Evolutionary conservation across 192 early-diverging fungal species (phyloP), one percentile per base, ranked within the genome.

Genomic region (Podila clonocystis): DNA sequence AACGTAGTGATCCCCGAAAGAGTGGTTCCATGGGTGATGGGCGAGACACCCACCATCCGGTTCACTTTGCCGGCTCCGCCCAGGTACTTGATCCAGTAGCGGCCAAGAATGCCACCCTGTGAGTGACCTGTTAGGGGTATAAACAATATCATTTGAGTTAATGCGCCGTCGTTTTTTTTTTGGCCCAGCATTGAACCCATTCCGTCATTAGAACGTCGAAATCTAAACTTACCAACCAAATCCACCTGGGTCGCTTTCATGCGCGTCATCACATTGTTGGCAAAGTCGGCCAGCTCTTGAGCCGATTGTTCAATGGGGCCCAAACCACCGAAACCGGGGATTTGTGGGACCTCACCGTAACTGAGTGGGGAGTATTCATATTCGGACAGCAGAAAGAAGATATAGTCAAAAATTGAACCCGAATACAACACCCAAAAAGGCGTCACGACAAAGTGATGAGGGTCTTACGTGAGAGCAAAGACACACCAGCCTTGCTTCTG

Each of bases 11-110:
- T 68, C 2, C 69, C 76, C 12, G 28, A 24, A 22, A 79, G 45
- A 48, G 68, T 79, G 20, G 76, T 79, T 29, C 76, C 76, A 30
- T 79, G 76, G 5, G 62, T 62, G n/a, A 79, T 72, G 9, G 76
- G 62, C 9, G 76, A 36, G 36, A 79, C 61, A 15, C 76, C 76
- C 20, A 72, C 59, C 68, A 79, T 69, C 50, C 73, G 41, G 67
- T 73, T 63, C 17, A 80, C 62, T 31, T 80, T 80, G 8, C 61
- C 65, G n/a, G 64, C 70, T 8, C 77, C 77, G 7, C 61, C 77
- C 0, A 80, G 67, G 41, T 73, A 73, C 45, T 80, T 80, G 22
- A 68, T 58, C 64, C 67, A 80, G 38, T 80, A 80, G 0, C 77
- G 62, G 11, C 69, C 69, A 6, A 79, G 41, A 24, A 79, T 71